Conservation (phyloP, 176 grass and related monocot genomes). For the Canna indica region DNA sequence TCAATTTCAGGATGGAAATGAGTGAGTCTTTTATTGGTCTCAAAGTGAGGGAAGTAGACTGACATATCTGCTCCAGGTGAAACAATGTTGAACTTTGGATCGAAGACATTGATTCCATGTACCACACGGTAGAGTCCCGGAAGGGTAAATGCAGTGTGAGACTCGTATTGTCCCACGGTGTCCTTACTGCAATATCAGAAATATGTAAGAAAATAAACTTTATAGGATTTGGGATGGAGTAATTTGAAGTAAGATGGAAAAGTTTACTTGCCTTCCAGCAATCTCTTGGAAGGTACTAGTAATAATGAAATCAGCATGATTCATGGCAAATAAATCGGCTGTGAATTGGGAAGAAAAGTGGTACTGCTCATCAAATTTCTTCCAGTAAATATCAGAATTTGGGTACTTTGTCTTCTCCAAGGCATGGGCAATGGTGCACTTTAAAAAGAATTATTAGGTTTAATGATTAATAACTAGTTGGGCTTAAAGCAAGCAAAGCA, state of each 20-base stretch:
- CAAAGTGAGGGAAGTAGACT: conserved; percentile 77
- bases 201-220: not conserved
- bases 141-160: conserved; percentile 88
- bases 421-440: conserved; percentile 96
- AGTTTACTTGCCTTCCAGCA: conserved; percentile 58
- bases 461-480: conserved; percentile 2
- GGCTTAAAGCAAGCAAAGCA: not conserved
- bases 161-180: conserved; percentile 82
- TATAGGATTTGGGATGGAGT: not conserved
- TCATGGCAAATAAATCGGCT: conserved; percentile 90
- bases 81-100: conserved; percentile 98
- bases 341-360: conserved; percentile 99
- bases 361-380: conserved; percentile 87
- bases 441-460: not conserved
- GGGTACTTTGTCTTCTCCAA: conserved; percentile 99
- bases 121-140: conserved; percentile 93
- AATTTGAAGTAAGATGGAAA: not conserved
- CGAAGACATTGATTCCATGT: conserved; percentile 90
- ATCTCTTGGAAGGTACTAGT: conserved; percentile 99
- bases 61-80: conserved; percentile 95
- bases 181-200: conserved; percentile 56
- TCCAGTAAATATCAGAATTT: conserved; percentile 89
- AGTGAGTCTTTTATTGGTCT: conserved; percentile 73
- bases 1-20: conserved; percentile 77
- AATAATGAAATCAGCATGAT: conserved; percentile 93